A percentile compares a stretch with the other conserved stretches of the same genome.
These are phyloP conservation scores for Arabidopsis arenosa DNA, from an alignment of 345 rosid species.

Conservation along the genomic window DNA sequence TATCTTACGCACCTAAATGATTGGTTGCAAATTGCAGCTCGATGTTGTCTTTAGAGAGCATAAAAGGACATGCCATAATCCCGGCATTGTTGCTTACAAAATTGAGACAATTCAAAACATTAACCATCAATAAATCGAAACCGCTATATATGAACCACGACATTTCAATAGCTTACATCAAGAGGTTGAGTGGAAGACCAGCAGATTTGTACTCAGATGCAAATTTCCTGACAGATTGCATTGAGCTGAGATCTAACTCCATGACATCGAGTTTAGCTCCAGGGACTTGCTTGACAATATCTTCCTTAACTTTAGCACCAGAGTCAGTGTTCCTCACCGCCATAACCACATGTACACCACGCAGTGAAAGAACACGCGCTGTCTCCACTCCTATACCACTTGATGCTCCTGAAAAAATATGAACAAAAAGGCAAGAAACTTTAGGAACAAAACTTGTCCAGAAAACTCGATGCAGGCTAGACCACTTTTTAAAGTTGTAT, in stretches of 20 bases:
- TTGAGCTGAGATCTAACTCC: constrained; percentile 73
- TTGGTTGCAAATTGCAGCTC: constrained; percentile 67
- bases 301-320: constrained; percentile 56
- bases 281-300: constrained; percentile 56
- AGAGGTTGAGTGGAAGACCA: constrained; percentile 66
- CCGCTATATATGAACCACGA: not conserved
- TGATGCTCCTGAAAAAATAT: constrained; percentile 58
- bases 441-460: not conserved
- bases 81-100: constrained; percentile 55
- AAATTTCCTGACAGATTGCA: constrained; percentile 63
- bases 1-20: constrained; percentile 52
- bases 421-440: not conserved
- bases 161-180: constrained; percentile 50
- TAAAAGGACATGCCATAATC: constrained; percentile 51
- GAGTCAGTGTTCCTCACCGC: constrained; percentile 62
- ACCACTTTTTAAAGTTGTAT: constrained; percentile 3
- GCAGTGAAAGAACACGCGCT: constrained; percentile 67
- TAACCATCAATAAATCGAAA: not conserved
- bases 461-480: not conserved
- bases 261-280: constrained; percentile 65
- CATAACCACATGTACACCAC: constrained; percentile 70
- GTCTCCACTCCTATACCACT: constrained; percentile 75
- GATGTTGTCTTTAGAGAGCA: constrained; percentile 58
- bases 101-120: constrained; percentile 13
- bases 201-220: constrained; percentile 58